These are phyloP conservation scores for Macrolepiota dolichaula DNA, from an alignment of 768 basidiomycete genomes.

Conservation along the genomic window DNA sequence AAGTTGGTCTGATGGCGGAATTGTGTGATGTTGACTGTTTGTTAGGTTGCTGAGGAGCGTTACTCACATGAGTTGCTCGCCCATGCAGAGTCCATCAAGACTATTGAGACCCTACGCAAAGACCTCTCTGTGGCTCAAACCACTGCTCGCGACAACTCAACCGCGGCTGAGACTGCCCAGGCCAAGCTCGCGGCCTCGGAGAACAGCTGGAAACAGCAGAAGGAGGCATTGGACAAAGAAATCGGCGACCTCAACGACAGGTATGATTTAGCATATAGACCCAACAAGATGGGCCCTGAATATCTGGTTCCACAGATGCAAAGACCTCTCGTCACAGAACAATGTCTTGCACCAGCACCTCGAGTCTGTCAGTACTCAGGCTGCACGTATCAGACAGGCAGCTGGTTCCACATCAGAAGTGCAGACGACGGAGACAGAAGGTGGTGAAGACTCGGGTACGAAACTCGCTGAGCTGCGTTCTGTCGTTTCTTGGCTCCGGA, in stretches of 20 bases:
- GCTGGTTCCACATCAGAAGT: constrained; percentile 31
- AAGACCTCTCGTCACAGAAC: constrained; percentile 77
- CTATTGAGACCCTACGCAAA: constrained; percentile 58
- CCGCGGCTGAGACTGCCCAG: constrained; percentile 68
- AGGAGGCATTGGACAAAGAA: constrained; percentile 75
- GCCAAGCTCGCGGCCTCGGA: constrained; percentile 72
- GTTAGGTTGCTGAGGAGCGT: constrained; percentile 71
- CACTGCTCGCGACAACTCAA: constrained; percentile 53
- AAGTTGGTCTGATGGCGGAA: background rate
- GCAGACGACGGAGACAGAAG: constrained; percentile 38
- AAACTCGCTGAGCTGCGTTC: constrained; percentile 73
- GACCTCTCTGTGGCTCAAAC: constrained; percentile 53
- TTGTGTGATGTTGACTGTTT: background rate
- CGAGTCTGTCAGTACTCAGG: constrained; percentile 80
- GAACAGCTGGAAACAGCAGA: constrained; percentile 78
- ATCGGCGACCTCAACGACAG: constrained; percentile 65
- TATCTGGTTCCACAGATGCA: constrained; percentile 45
- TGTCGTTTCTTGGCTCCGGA: constrained; percentile 78
- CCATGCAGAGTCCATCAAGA: constrained; percentile 83
- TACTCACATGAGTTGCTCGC: constrained; percentile 80
- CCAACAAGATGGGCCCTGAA: background rate
- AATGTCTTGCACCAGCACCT: constrained; percentile 76
- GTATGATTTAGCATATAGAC: constrained; percentile 31
- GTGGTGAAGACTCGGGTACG: constrained; percentile 49
- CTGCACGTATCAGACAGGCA: constrained; percentile 72